Conservation (phyloP, 1,139 yeast species). For the Arxiozyma heterogenica region DNA sequence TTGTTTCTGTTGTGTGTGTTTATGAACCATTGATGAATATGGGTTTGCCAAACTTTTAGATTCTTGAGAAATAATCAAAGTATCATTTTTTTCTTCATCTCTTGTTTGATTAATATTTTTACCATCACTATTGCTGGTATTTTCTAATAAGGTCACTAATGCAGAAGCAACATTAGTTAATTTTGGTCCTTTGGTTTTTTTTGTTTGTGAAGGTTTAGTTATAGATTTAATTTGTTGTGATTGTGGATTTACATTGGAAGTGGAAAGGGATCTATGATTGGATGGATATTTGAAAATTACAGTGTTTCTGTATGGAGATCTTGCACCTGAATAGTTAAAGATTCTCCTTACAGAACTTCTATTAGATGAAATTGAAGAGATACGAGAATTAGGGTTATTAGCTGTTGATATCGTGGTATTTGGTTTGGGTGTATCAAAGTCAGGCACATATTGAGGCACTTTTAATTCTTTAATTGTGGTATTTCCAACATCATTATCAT, state of each 20-base stretch:
- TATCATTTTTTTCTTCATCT: neutral
- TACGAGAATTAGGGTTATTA: neutral
- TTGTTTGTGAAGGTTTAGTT: neutral
- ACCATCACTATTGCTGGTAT: constrained; percentile 5
- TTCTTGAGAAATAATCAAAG: neutral
- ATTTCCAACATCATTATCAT: neutral
- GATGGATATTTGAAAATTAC: constrained; percentile 29
- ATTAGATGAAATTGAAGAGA: constrained; percentile 6
- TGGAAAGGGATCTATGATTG: neutral
- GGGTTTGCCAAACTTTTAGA: constrained; percentile 43
- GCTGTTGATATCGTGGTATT: neutral
- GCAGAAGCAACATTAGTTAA: constrained; percentile 61
- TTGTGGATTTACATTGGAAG: constrained; percentile 7
- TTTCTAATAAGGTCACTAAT: constrained; percentile 51
- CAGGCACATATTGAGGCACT: constrained; percentile 32
- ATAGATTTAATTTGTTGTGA: neutral
- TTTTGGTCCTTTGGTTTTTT: constrained; percentile 22
- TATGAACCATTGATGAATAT: constrained; percentile 33
- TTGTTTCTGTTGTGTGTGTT: constrained; percentile 16
- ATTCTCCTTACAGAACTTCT: constrained; percentile 31
- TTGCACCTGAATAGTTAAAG: constrained; percentile 54
- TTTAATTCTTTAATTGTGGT: constrained; percentile 11
- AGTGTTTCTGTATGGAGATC: constrained; percentile 52
- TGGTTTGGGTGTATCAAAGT: constrained; percentile 21
- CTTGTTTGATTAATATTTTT: neutral